Evolutionary conservation across 768 basidiomycete genomes (phyloP).

Genomic region (Boletus rubescentipes): DNA sequence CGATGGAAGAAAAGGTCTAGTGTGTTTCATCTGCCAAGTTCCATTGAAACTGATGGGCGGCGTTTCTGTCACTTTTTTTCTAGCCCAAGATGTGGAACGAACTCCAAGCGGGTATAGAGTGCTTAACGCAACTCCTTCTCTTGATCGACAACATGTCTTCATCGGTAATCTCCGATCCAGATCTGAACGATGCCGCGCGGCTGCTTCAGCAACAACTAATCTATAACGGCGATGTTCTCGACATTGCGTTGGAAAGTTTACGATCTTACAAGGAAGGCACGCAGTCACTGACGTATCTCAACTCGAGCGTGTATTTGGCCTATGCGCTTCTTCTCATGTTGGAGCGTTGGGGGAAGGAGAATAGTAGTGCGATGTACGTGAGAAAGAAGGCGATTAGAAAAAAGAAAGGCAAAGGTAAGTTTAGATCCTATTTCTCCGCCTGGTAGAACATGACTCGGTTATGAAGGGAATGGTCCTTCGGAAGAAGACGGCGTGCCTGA

Average conservation of each 20-base stretch:
- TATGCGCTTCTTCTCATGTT: conserved; percentile 87
- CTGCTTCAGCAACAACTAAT: conserved; percentile 87
- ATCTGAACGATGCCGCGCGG: conserved; percentile 72
- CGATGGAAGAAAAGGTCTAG: conserved; percentile 85
- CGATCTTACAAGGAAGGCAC: conserved; percentile 78
- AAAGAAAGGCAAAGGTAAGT: conserved; percentile 50
- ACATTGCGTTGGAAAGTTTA: conserved; percentile 79
- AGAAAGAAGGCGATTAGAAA: conserved; percentile 56
- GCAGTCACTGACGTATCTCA: conserved; percentile 77
- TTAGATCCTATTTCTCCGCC: conserved; percentile 27
- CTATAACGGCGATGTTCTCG: conserved; percentile 93
- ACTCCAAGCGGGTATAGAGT: conserved; percentile 91
- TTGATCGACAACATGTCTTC: conserved; percentile 84
- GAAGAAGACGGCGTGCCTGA: conserved; percentile 70
- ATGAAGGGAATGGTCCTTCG: conserved; percentile 36
- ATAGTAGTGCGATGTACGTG: conserved; percentile 69
- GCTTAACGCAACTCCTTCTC: conserved; percentile 87
- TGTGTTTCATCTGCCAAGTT: background rate
- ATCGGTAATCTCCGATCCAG: conserved; percentile 37
- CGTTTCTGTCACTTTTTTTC: conserved; percentile 5
- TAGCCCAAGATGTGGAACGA: conserved; percentile 95
- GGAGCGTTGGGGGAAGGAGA: conserved; percentile 80
- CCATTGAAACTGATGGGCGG: conserved; percentile 8
- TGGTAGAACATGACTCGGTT: conserved; percentile 9
- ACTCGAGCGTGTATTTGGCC: conserved; percentile 79